Evolutionary conservation across 2,329 filamentous ascomycete species (phyloP).

Genomic region (Tolypocladium tropicale): DNA sequence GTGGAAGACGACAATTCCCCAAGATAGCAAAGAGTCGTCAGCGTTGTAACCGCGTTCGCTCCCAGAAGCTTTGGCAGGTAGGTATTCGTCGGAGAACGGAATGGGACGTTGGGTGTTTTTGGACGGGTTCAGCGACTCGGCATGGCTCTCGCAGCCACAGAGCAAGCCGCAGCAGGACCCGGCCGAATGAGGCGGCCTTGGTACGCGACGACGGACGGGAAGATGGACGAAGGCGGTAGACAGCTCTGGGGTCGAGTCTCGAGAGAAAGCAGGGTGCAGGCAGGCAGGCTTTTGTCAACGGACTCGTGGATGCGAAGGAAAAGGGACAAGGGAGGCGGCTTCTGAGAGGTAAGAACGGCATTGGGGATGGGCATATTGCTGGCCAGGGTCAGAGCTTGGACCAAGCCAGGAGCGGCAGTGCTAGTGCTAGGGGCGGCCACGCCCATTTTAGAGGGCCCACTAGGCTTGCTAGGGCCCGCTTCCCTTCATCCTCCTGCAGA

Average conservation of each 20-base stretch:
- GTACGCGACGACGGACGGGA: not conserved
- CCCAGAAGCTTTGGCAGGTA: too few species aligned
- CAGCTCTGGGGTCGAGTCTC: not conserved
- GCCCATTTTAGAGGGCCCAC: not conserved
- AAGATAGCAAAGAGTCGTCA: too few species aligned
- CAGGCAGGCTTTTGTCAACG: not conserved
- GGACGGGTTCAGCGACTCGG: not conserved
- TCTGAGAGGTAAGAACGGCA: not conserved
- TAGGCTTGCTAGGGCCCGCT: not conserved
- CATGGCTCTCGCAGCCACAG: not conserved
- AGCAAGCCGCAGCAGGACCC: not conserved
- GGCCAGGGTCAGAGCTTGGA: constrained; percentile 1
- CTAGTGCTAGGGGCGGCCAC: constrained; percentile 1
- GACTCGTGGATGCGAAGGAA: not conserved
- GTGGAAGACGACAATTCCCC: not conserved
- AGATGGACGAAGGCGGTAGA: not conserved
- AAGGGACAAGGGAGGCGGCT: not conserved
- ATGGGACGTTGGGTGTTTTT: not conserved
- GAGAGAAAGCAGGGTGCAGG: not conserved
- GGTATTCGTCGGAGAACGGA: not conserved
- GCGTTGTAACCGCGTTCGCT: not conserved
- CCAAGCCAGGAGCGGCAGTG: constrained; percentile 3
- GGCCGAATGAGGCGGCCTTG: not conserved
- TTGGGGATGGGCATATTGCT: not conserved
- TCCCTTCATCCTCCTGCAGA: not conserved